Base-by-base conservation (phyloP, 306 rosid species). In the Prinsepia uniflora region DNA sequence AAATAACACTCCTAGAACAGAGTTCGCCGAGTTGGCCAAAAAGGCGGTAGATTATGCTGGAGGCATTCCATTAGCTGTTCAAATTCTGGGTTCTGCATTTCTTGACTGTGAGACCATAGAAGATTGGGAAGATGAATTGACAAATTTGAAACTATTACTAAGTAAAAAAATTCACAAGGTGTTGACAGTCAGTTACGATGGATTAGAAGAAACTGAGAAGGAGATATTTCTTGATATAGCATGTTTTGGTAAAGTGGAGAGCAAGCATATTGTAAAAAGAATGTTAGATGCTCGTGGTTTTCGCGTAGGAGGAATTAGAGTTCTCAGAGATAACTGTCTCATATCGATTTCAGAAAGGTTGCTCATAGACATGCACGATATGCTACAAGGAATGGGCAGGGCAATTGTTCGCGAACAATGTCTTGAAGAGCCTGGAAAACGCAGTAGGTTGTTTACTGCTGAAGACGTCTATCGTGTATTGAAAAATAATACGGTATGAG, bases 301-400 rank as follows among this genome's bases (percentile, higher is more conserved):
- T 54, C 12, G 12, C 60, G 65, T 75, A 24, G 34, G 40, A 42
- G 85, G 82, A 30, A 63, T 80, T 22, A 81, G 68, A 8, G 65
- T n/a, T 55, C 34, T 55, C 36, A 10, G 19, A 8, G 60, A 55
- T 20, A 20, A 7, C 5, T 55, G 14, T 20, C 79, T 82, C 53
- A 66, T 82, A 36, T 61, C 76, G 50, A 36, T 47, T 18, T 55
- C 60, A 24, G 43, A 22, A 67, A 9, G 9, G 8, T 15, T 2
- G 4, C 15, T 4, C 60, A 6, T 55, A 22, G 15, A 55, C 6
- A 19, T 55, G 60, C 60, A 55, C 4, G 34, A 19, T 19, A 19
- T 55, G 63, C 52, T 84, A 47, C 76, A 79, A 75, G 59, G 75
- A 47, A 72, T 74, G 81, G 88, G 86, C 6, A 30, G 65, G 36